Base-by-base conservation (phyloP, 306 rosid species). In the Dryas octopetala region DNA sequence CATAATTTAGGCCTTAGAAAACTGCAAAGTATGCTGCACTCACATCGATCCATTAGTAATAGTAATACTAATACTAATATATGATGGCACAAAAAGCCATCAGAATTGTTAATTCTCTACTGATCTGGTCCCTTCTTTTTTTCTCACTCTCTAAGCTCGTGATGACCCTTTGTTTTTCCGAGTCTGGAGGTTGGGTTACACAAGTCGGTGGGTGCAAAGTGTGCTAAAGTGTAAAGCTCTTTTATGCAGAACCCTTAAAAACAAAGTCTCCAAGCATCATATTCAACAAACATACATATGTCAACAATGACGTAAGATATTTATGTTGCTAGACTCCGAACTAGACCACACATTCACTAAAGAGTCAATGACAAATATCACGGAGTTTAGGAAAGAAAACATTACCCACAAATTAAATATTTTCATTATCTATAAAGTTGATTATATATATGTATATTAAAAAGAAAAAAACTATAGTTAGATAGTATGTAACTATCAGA, bases 161-260 rank as follows among this genome's bases (percentile, higher is more conserved):
- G 64, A n/a, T 59, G 64, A n/a, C 9, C 62, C 9, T 51, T 69
- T 69, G 73, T 68, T 68, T 50, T 4, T 32, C 32, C 47, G 14
- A 32, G 32, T 32, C 61, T 2, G 60, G 48, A 51, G 28, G 53
- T 48, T 68, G 13, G 47, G 46, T 50, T 28, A 7, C 47, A 50
- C 47, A 68, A 49, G 46, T 19, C 9, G 17, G 4, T 8, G 28
- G 9, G 14, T 11, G 7, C 15, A 5, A 3, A 23, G 43, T 44
- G 51, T 7, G 12, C 1, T n/a, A n/a, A 55, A 7, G 38, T 32
- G 38, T 32, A 32, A 32, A 32, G 38, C 38, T 32, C 38, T 32
- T 32, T 32, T 32, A 32, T 19, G 64, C 26, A 26, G 3, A 59
- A 26, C 43, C 64, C 64, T 59, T 59, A 40, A 59, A 59, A 59